Conservation (phyloP, 768 basidiomycete genomes). For the Trametes cinnabarina region DNA sequence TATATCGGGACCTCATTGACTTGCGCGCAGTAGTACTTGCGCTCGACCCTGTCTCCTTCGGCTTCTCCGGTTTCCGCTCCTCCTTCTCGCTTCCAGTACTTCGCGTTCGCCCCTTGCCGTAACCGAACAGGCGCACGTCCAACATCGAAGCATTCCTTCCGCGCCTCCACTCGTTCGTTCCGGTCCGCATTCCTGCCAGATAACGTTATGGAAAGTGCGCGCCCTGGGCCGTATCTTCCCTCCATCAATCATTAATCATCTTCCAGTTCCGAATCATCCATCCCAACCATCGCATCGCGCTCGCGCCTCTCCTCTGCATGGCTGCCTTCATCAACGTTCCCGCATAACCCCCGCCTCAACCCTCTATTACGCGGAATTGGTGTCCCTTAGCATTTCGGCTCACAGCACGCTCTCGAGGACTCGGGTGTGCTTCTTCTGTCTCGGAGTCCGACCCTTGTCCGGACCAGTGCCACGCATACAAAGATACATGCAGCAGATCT, state of each 20-base stretch:
- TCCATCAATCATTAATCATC: too few species aligned
- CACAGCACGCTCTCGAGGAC: too few species aligned
- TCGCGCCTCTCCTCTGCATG: neutral
- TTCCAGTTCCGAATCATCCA: too few species aligned
- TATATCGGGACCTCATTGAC: neutral
- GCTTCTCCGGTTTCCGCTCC: neutral
- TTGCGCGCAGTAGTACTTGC: too few species aligned
- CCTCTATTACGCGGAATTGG: too few species aligned
- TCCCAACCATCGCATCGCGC: too few species aligned
- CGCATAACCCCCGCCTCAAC: neutral
- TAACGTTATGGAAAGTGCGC: slow-evolving; percentile 13
- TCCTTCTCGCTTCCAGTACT: neutral
- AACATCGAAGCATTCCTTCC: neutral
- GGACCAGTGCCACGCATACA: too few species aligned
- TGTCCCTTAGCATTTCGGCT: too few species aligned
- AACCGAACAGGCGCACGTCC: neutral
- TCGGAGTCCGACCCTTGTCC: neutral
- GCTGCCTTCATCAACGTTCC: neutral
- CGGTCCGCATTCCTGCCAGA: slow-evolving; percentile 14
- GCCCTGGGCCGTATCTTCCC: neutral
- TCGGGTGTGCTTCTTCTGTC: neutral
- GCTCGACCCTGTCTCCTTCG: neutral
- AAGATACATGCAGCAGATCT: too few species aligned
- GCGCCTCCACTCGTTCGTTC: neutral
- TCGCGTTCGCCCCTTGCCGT: slow-evolving; percentile 8